A percentile compares a stretch with the other conserved stretches of the same genome.
phyloP scores from a whole-genome alignment of 2,329 filamentous ascomycete species.

The Uncinocarpus reesii region DNA sequence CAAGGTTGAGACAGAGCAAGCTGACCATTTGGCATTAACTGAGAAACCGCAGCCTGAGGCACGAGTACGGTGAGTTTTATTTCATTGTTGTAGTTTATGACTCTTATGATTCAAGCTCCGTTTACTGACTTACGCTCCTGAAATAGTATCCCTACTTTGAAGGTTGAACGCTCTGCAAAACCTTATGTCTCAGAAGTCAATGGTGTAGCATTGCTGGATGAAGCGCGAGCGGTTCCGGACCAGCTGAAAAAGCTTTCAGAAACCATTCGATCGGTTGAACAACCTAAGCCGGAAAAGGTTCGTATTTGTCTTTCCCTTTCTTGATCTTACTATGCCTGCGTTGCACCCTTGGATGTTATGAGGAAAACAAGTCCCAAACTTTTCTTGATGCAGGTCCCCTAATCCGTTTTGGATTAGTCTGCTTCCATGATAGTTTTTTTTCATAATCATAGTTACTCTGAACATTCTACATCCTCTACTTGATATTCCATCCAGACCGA shows the following conservation, averaged over 20 bases:
- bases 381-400: constrained; percentile 60
- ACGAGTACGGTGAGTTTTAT: constrained; percentile 8
- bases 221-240: constrained; percentile 40
- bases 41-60: constrained; percentile 9
- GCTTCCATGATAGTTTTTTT: constrained; percentile 56
- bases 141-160: constrained; percentile 43
- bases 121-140: neutral
- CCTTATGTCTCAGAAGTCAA: constrained; percentile 47
- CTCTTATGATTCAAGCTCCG: neutral
- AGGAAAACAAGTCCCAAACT: constrained; percentile 66
- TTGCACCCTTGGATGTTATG: constrained; percentile 42
- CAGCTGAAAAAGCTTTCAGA: constrained; percentile 35
- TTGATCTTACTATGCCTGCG: constrained; percentile 11
- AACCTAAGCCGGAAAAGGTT: constrained; percentile 41
- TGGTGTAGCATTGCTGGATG: constrained; percentile 45
- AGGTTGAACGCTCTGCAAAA: constrained; percentile 39
- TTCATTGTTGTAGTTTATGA: neutral
- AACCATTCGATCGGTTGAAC: constrained; percentile 44
- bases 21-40: constrained; percentile 9
- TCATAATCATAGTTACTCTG: constrained; percentile 66
- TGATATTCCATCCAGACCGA: constrained; percentile 6
- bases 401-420: constrained; percentile 70
- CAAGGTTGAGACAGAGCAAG: constrained; percentile 14
- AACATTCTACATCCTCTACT: constrained; percentile 37
- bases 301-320: constrained; percentile 12